These are phyloP conservation scores for Ophiocordyceps camponoti-rufipedis DNA, from an alignment of 2,329 filamentous ascomycete genomes.

Conservation along the genomic window DNA sequence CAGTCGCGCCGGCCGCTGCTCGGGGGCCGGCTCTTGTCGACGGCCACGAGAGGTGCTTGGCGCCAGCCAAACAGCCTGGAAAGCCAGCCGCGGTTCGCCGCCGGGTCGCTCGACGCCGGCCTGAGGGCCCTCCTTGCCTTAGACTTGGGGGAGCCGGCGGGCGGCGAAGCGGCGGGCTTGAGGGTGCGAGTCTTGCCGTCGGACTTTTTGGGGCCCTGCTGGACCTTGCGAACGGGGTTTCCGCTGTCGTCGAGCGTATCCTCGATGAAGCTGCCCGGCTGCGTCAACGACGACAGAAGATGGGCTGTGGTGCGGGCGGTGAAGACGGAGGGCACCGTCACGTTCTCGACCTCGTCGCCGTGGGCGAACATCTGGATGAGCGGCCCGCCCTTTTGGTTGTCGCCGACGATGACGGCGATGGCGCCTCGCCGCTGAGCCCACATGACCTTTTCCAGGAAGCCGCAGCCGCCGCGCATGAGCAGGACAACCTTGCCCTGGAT, in stretches of 20 bases:
- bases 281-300: constrained; percentile 72
- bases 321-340: constrained; percentile 87
- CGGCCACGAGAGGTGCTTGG: constrained; percentile 10
- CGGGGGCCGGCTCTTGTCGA: constrained; percentile 45
- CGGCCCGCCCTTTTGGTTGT: constrained; percentile 75
- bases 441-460: constrained; percentile 91
- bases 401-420: constrained; percentile 79
- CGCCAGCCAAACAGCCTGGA: constrained; percentile 21
- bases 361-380: constrained; percentile 97
- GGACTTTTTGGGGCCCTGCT: constrained; percentile 23
- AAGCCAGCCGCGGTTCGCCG: constrained; percentile 22
- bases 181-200: constrained; percentile 17
- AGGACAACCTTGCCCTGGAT: constrained; percentile 87
- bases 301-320: constrained; percentile 91
- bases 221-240: constrained; percentile 34
- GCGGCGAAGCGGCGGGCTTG: constrained; percentile 8
- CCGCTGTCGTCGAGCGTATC: constrained; percentile 42
- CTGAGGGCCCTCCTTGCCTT: constrained; percentile 11
- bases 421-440: constrained; percentile 89
- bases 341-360: constrained; percentile 74
- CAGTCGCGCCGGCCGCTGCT: constrained; percentile 59
- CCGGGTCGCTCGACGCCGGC: constrained; percentile 5
- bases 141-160: constrained; percentile 2
- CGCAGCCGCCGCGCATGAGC: constrained; percentile 81
- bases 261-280: constrained; percentile 45